phyloP scores from a whole-genome alignment of 2,329 filamentous ascomycete species.

The Pyrenophora teres region DNA sequence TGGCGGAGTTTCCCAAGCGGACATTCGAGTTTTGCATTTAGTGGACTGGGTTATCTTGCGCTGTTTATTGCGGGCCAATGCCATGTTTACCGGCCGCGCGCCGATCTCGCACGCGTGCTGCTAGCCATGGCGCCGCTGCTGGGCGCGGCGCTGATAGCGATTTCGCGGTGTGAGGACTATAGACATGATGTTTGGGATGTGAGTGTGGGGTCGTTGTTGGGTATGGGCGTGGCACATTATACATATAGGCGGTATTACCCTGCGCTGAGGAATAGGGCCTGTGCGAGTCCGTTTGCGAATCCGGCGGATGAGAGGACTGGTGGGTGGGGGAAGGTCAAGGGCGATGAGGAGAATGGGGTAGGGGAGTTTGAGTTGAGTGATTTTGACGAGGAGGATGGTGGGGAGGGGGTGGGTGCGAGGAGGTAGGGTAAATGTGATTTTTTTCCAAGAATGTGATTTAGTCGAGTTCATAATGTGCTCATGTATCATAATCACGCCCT shows the following conservation, averaged over 20 bases:
- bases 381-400: constrained; percentile 35
- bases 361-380: constrained; percentile 46
- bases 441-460: too few relatives aligned
- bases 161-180: constrained; percentile 67
- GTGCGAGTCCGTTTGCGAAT: constrained; percentile 57
- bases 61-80: constrained; percentile 71
- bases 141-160: constrained; percentile 63
- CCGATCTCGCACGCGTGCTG: constrained; percentile 61
- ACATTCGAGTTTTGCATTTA: constrained; percentile 79
- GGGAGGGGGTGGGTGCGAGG: constrained; percentile 25
- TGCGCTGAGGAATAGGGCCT: constrained; percentile 54
- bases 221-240: constrained; percentile 60
- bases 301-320: constrained; percentile 38
- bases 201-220: constrained; percentile 59
- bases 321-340: constrained; percentile 47
- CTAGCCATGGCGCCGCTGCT: constrained; percentile 61
- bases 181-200: constrained; percentile 69
- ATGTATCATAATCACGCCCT: too few relatives aligned
- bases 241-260: constrained; percentile 67
- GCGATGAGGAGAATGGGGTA: constrained; percentile 51
- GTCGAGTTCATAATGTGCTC: too few relatives aligned
- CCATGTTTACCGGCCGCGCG: constrained; percentile 62
- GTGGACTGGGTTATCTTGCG: constrained; percentile 74
- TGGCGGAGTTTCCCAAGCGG: constrained; percentile 84
- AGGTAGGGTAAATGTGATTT: not conserved